phyloP scores from a whole-genome alignment of 2,329 filamentous ascomycete genomes.

The Monosporascus sp. region DNA sequence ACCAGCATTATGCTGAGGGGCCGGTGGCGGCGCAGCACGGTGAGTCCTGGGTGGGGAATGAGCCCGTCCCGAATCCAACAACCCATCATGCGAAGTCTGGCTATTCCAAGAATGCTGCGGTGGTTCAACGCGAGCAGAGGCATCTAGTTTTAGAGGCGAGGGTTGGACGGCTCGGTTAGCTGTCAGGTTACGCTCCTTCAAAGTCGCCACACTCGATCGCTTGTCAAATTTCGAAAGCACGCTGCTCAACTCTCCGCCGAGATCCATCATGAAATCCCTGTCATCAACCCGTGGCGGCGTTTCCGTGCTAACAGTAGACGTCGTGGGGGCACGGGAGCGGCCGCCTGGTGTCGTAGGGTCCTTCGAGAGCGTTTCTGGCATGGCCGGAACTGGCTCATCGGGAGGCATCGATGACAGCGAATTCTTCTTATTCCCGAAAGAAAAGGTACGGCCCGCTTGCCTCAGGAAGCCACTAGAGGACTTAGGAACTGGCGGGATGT shows the following conservation, averaged over 20 bases:
- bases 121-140: conserved; percentile 37
- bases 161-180: conserved; percentile 40
- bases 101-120: conserved; percentile 47
- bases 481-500: conserved; percentile 39
- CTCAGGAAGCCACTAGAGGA: conserved; percentile 49
- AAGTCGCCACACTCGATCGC: conserved; percentile 43
- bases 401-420: conserved; percentile 28
- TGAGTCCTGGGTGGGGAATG: conserved; percentile 27
- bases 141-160: conserved; percentile 43
- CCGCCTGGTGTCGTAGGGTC: conserved; percentile 25
- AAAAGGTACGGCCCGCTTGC: conserved; percentile 53
- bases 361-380: conserved; percentile 21
- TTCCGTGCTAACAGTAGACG: conserved; percentile 48
- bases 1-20: conserved; percentile 17
- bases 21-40: conserved; percentile 29
- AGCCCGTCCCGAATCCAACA: conserved; percentile 34
- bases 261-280: conserved; percentile 41
- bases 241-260: conserved; percentile 53
- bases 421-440: conserved; percentile 51
- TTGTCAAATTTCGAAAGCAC: conserved; percentile 54
- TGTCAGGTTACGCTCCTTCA: conserved; percentile 42
- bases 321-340: conserved; percentile 43
- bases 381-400: conserved; percentile 32
- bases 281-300: conserved; percentile 45
- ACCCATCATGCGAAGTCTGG: conserved; percentile 44